Evolutionary conservation across 2,329 filamentous ascomycete genomes (phyloP), one percentile per base, ranked within the genome.

Genomic region (Nemania diffusa): DNA sequence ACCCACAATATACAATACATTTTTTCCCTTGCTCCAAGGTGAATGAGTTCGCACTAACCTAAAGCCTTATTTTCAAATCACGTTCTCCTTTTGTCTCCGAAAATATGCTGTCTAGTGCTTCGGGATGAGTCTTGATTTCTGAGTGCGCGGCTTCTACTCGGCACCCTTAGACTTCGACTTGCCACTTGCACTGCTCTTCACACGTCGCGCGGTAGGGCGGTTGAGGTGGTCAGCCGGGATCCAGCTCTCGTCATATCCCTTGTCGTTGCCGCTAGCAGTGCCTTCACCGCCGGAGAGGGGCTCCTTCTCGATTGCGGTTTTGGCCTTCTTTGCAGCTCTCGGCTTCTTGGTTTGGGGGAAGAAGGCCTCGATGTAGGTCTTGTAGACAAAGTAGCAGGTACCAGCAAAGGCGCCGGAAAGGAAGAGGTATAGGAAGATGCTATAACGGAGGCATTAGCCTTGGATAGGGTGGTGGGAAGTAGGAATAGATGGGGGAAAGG

Each of bases 341-440:
- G 86, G 82, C 67, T 72, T 83, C 84, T 93, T 92, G 73, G 91
- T 90, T 85, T 97, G 93, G 56, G 96, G 95, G 86, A 98, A 97
- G 78, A 99, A 92, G 15, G 94, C 91, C 76, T 94, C 92, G 82
- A 99, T 92, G 94, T 95, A 98, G 77, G 95, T 97, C 85, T 91
- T 96, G 88, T 99, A 99, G 83, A 97, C 93, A 82, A 97, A 97
- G 89, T 95, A 97, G 79, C 91, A 88, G 61, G 91, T 93, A 69
- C 92, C 94, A 72, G 83, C 89, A 79, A 97, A 97, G 70, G 86
- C 88, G 69, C 87, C 90, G 61, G 91, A 85, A 74, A 99, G 91
- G 85, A 98, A 90, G 79, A 97, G 86, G 85, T 98, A 98, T 70
- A 99, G 90, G 90, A 99, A 99, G 83, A 98, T 93, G 79, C 96